Percentiles rank a stretch among this genome's conserved stretches.
phyloP scores from a whole-genome alignment of 2,329 filamentous ascomycete species.

The Lecanicillium sp. region DNA sequence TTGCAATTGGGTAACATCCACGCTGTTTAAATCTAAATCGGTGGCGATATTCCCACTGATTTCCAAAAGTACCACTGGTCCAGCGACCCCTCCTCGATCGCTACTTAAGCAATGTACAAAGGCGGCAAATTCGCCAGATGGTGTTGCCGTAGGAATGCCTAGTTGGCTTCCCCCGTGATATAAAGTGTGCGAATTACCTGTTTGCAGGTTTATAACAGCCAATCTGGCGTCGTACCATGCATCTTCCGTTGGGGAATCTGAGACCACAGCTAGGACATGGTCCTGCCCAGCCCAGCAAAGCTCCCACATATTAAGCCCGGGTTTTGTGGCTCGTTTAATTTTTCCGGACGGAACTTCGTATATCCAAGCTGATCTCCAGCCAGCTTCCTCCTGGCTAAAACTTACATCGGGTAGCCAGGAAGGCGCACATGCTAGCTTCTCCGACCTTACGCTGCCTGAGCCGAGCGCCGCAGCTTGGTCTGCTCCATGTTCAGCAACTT shows the following conservation, averaged over 20 bases:
- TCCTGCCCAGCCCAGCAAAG: not conserved
- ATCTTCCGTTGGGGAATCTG: not conserved
- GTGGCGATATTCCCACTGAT: too few relatives aligned
- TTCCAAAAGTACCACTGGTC: not conserved
- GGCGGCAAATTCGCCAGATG: not conserved
- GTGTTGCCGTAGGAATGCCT: not conserved
- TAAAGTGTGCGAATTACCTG: not conserved
- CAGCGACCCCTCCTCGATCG: not conserved
- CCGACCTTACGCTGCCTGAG: not conserved
- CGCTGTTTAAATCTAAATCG: not conserved
- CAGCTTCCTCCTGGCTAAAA: not conserved
- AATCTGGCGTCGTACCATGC: not conserved
- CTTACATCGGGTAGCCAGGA: not conserved
- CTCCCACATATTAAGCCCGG: constrained; percentile 1
- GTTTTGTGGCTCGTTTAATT: not conserved
- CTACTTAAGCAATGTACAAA: constrained; percentile 2
- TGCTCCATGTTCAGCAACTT: not conserved
- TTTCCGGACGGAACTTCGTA: not conserved
- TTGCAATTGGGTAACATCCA: constrained; percentile 2
- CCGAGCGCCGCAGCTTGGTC: not conserved
- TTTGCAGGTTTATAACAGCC: not conserved
- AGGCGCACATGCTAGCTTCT: not conserved
- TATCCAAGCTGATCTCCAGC: not conserved
- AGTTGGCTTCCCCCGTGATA: not conserved
- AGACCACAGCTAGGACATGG: not conserved